Conservation (phyloP, 2,329 filamentous ascomycete genomes). For the Penicillium freii region DNA sequence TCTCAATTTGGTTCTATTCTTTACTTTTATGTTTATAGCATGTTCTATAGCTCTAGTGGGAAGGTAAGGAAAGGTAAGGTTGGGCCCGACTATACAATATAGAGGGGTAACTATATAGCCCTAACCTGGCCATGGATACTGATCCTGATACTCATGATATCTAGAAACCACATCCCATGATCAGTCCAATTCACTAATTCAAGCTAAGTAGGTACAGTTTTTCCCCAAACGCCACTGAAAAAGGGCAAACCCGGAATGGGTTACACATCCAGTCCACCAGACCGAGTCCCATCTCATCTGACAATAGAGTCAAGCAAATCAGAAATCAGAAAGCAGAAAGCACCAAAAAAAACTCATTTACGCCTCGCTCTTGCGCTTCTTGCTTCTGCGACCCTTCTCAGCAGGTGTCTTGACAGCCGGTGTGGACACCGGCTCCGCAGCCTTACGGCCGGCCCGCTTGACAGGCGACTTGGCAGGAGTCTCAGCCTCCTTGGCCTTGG, state of each 20-base stretch:
- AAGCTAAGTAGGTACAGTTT: constrained; percentile 4
- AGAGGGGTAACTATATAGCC: neutral
- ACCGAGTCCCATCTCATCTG: constrained; percentile 4
- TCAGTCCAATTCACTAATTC: neutral
- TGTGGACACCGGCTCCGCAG: constrained; percentile 15
- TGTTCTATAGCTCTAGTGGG: neutral
- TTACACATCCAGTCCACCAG: constrained; percentile 8
- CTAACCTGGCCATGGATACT: neutral
- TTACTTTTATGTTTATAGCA: neutral
- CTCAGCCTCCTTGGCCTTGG: constrained; percentile 31
- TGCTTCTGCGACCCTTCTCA: constrained; percentile 40
- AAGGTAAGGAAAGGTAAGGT: neutral
- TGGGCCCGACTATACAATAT: neutral
- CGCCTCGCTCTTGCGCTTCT: constrained; percentile 51
- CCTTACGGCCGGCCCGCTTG: constrained; percentile 24
- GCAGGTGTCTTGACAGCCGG: constrained; percentile 29
- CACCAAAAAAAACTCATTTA: constrained; percentile 8
- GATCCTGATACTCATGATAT: neutral
- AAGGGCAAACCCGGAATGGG: neutral
- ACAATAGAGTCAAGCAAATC: constrained; percentile 3
- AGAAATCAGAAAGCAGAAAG: constrained; percentile 21
- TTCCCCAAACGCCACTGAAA: constrained; percentile 5
- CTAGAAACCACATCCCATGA: neutral
- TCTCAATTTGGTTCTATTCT: neutral
- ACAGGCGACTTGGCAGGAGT: constrained; percentile 30